Conservation (phyloP, 169 alveolate species). For the Eimeria zaria region DNA sequence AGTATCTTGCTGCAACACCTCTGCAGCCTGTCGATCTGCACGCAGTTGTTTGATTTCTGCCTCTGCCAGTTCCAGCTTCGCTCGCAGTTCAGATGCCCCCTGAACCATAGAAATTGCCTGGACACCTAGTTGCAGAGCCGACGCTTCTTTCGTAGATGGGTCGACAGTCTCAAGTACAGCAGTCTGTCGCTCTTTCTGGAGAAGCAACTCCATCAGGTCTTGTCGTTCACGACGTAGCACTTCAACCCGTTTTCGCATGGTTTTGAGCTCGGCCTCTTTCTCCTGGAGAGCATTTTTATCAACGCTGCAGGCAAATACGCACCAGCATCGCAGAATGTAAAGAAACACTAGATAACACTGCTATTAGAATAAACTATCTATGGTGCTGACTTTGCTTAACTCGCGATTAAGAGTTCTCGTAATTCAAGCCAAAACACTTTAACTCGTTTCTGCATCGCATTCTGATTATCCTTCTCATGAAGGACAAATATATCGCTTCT, state of each 20-base stretch:
- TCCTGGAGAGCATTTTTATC: not conserved
- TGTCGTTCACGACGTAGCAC: conserved; percentile 75
- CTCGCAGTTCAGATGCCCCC: conserved; percentile 54
- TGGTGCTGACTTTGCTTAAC: no score
- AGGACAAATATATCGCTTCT: not conserved
- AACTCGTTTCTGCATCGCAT: not conserved
- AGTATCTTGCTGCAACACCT: conserved; percentile 61
- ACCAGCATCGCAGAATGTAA: not conserved
- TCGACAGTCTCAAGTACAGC: conserved; percentile 57
- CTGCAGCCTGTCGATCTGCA: conserved; percentile 54
- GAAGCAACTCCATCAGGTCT: conserved; percentile 70
- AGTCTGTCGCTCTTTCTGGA: conserved; percentile 78
- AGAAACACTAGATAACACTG: not conserved
- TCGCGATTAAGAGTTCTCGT: not conserved
- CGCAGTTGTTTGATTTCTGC: conserved; percentile 53
- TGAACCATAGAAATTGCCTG: conserved; percentile 83
- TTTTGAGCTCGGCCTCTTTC: conserved; percentile 39
- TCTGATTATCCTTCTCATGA: not conserved
- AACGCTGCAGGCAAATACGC: not conserved
- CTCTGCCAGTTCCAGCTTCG: conserved; percentile 42
- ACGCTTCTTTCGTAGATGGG: conserved; percentile 75
- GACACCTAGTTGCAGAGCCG: conserved; percentile 79
- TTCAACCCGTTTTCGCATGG: conserved; percentile 53
- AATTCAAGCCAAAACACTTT: conserved; percentile 45
- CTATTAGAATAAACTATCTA: not conserved